Evolutionary conservation across 2,329 filamentous ascomycete species (phyloP).

Genomic region (Aspergillus fijiensis): DNA sequence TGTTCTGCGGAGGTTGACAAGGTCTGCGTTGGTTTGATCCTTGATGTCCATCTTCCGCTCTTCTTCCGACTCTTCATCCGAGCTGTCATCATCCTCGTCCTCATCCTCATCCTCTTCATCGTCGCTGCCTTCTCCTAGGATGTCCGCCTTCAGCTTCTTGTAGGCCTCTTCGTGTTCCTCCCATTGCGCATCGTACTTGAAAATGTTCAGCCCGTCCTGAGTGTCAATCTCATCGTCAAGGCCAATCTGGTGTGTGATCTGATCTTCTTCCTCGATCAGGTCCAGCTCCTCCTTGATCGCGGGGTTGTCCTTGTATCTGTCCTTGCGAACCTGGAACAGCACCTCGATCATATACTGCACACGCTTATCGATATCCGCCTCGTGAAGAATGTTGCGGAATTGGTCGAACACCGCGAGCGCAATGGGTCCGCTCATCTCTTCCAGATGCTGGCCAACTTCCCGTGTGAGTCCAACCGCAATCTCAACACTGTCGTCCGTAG

Average conservation of each 20-base stretch:
- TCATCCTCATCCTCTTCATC: conserved; percentile 70
- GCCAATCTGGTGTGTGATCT: conserved; percentile 85
- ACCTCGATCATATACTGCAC: conserved; percentile 99
- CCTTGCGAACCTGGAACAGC: conserved; percentile 91
- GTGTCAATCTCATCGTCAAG: conserved; percentile 82
- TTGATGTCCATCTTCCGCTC: conserved; percentile 91
- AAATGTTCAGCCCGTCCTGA: conserved; percentile 87
- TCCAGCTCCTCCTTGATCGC: conserved; percentile 90
- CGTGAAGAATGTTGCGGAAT: conserved; percentile 91
- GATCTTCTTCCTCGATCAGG: conserved; percentile 94
- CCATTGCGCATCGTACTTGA: conserved; percentile 89
- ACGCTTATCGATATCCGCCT: conserved; percentile 94
- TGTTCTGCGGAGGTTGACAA: conserved; percentile 87
- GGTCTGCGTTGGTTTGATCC: conserved; percentile 92
- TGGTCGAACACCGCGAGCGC: conserved; percentile 91
- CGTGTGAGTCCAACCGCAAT: conserved; percentile 92
- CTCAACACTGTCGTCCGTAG: conserved; percentile 95
- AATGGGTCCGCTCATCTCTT: conserved; percentile 91
- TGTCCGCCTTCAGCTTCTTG: conserved; percentile 85
- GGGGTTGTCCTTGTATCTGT: conserved; percentile 93
- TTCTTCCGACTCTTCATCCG: conserved; percentile 71
- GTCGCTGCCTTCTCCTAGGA: conserved; percentile 88
- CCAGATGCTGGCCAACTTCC: conserved; percentile 89
- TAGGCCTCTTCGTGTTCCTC: conserved; percentile 90
- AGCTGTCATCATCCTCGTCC: conserved; percentile 60